Conservation (phyloP, 495 filamentous ascomycete species). For the Gamarada debralockiae region DNA sequence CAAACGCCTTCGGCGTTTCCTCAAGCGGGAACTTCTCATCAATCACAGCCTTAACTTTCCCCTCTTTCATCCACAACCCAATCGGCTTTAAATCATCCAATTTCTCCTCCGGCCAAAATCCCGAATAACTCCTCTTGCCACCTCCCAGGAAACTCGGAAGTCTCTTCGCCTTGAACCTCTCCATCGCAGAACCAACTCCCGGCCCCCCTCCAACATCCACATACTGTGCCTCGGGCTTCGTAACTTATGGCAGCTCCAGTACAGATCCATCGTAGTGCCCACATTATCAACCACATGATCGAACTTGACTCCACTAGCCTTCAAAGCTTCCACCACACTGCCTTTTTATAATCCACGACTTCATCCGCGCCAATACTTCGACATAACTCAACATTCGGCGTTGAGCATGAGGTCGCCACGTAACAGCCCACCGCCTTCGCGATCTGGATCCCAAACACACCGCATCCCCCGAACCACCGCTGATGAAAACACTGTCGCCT, state of each 20-base stretch:
- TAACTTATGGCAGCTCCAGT: constrained; percentile 53
- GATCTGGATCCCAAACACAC: constrained; percentile 60
- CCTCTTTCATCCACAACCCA: constrained; percentile 54
- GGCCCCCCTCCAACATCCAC: constrained; percentile 49
- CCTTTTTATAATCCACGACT: constrained; percentile 61
- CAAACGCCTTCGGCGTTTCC: constrained; percentile 59
- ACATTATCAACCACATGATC: constrained; percentile 60
- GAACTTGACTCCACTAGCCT: constrained; percentile 47
- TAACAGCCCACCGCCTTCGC: constrained; percentile 60
- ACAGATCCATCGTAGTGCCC: constrained; percentile 46
- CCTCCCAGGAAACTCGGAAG: constrained; percentile 61
- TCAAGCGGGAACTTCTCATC: constrained; percentile 59
- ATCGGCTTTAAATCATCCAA: constrained; percentile 50
- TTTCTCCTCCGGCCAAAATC: constrained; percentile 36
- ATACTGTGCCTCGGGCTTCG: constrained; percentile 47
- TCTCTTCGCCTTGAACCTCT: constrained; percentile 27
- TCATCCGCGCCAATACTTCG: constrained; percentile 60
- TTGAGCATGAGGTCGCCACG: constrained; percentile 58
- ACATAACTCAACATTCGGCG: constrained; percentile 53
- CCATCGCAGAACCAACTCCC: not conserved
- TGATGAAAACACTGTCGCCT: constrained; percentile 61
- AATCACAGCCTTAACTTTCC: constrained; percentile 58
- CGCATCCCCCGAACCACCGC: constrained; percentile 64
- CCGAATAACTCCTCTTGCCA: constrained; percentile 51
- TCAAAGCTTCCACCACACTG: constrained; percentile 46